A percentile compares a stretch with the other conserved stretches of the same genome.
phyloP scores from a whole-genome alignment of 106 monocot species.

The Chionographis japonica region DNA sequence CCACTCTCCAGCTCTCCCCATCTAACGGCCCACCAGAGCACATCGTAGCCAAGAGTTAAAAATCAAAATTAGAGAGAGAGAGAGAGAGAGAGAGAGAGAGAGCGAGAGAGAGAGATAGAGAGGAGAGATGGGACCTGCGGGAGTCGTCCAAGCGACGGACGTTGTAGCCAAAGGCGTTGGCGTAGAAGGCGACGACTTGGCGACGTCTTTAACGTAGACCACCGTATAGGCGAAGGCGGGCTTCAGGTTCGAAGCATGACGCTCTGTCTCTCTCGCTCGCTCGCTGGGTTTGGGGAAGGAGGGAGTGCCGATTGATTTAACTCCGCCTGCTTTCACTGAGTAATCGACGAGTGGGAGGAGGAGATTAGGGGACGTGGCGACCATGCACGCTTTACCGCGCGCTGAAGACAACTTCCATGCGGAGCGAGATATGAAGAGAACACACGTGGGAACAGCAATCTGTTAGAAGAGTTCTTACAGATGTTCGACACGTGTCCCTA shows the following conservation, averaged over 20 bases:
- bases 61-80: not conserved
- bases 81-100: not conserved
- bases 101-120: slow-evolving; percentile 3
- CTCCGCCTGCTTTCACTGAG: too few relatives aligned
- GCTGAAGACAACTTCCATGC: too few relatives aligned
- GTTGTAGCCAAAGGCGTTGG: slow-evolving; percentile 63
- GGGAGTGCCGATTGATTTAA: too few relatives aligned
- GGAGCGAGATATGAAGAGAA: too few relatives aligned
- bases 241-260: slow-evolving; percentile 10
- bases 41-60: not conserved
- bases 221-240: slow-evolving; percentile 72
- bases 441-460: too few relatives aligned
- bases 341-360: too few relatives aligned
- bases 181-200: slow-evolving; percentile 64
- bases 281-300: too few relatives aligned
- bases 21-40: slow-evolving; percentile 5
- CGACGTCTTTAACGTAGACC: slow-evolving; percentile 83
- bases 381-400: too few relatives aligned
- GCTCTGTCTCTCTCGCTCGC: too few relatives aligned
- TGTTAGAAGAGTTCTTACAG: too few relatives aligned
- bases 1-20: slow-evolving; percentile 86
- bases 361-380: too few relatives aligned
- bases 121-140: slow-evolving; percentile 22
- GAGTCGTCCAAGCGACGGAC: slow-evolving; percentile 67
- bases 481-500: too few relatives aligned